Percentiles rank a stretch among this genome's conserved stretches.
phyloP scores from a whole-genome alignment of 192 early-diverging fungal species.

The Irineochytrium annulatum region DNA sequence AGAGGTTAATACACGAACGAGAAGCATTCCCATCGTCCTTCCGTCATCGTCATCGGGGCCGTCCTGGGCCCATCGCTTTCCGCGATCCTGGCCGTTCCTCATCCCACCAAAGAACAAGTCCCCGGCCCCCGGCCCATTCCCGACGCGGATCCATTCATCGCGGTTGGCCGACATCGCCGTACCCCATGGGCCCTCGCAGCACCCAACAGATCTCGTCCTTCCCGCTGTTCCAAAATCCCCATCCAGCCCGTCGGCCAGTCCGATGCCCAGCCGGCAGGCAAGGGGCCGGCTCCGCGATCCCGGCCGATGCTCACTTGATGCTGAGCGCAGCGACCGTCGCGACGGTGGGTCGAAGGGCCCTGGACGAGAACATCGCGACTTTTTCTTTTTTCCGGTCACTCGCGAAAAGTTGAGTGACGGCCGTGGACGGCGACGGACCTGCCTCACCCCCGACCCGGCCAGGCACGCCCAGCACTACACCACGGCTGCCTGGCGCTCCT shows the following conservation, averaged over 20 bases:
- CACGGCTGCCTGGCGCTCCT: no score
- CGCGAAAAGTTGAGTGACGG: no score
- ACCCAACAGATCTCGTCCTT: background rate
- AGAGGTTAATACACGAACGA: background rate
- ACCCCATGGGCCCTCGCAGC: background rate
- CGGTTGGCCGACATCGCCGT: background rate
- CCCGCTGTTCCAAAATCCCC: background rate
- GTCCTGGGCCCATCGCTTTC: no score
- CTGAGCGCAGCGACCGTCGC: background rate
- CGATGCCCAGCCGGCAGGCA: background rate
- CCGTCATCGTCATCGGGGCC: background rate
- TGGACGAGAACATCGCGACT: background rate
- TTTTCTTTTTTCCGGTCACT: conserved; percentile 1
- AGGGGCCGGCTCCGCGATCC: no score
- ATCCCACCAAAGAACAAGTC: background rate
- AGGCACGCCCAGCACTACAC: no score
- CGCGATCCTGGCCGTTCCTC: background rate
- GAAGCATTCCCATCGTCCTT: background rate
- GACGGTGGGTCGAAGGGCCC: background rate
- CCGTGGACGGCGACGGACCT: no score
- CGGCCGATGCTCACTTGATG: background rate
- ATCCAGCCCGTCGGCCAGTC: background rate
- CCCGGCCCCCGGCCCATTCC: background rate
- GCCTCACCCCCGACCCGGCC: no score
- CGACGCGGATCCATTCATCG: background rate